Evolutionary conservation across 2,329 filamentous ascomycete genomes (phyloP).

Genomic region (Endothia cerciana): DNA sequence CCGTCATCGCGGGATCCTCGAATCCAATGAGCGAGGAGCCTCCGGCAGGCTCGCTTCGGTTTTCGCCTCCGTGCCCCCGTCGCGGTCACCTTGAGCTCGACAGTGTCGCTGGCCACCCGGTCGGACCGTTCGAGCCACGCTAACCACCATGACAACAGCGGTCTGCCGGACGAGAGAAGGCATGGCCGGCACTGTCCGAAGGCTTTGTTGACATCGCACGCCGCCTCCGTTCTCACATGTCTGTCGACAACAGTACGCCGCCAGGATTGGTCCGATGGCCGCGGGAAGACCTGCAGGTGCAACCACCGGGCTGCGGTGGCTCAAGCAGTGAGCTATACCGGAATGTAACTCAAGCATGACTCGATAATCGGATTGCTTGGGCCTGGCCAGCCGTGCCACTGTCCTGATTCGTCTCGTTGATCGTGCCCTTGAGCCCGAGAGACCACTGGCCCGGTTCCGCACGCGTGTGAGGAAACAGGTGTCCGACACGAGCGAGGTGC

Average conservation of each 20-base stretch:
- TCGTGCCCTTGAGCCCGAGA: background rate
- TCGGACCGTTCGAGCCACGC: conserved; percentile 7
- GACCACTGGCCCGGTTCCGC: background rate
- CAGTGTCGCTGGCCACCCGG: conserved; percentile 3
- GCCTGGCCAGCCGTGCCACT: background rate
- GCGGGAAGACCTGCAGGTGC: background rate
- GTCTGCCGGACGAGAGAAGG: conserved; percentile 17
- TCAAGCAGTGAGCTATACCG: background rate
- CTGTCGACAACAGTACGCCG: background rate
- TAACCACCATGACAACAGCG: conserved; percentile 9
- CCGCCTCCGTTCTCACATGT: background rate
- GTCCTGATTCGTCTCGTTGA: background rate
- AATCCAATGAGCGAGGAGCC: background rate
- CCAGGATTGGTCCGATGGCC: background rate
- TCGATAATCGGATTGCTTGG: background rate
- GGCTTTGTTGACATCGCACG: background rate
- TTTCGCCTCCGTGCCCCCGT: background rate
- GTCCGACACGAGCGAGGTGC: background rate
- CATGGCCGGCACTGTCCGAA: conserved; percentile 12
- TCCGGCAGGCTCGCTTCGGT: conserved; percentile 1
- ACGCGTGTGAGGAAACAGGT: background rate
- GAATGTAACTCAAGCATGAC: background rate
- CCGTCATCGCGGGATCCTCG: background rate
- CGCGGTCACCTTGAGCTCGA: background rate
- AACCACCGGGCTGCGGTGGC: background rate